Evolutionary conservation across 768 basidiomycete species (phyloP).

Genomic region (Guyanaporus albipodus): DNA sequence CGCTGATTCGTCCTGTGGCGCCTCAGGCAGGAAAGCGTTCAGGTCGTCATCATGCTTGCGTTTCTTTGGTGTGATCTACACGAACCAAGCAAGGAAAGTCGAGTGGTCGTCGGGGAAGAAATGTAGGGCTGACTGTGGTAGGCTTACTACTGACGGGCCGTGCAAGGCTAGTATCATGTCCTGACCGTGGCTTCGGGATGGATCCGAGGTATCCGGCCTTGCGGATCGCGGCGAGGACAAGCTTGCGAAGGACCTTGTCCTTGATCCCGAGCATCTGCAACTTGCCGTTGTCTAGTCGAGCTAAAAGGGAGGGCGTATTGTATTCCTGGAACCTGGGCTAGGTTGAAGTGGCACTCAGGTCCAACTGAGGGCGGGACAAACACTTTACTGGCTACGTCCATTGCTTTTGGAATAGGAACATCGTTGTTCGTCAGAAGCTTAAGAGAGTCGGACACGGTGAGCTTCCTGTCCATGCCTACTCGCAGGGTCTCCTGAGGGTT

Average conservation of each 20-base stretch:
- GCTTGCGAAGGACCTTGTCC: constrained; percentile 61
- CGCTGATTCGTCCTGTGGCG: constrained; percentile 47
- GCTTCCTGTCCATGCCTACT: constrained; percentile 38
- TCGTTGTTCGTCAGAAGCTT: constrained; percentile 58
- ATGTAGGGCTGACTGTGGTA: too few relatives aligned
- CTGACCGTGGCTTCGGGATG: constrained; percentile 17
- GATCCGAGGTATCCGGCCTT: constrained; percentile 54
- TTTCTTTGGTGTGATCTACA: constrained; percentile 49
- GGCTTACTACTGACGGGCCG: too few relatives aligned
- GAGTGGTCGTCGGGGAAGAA: neutral
- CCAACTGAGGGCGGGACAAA: constrained; percentile 28
- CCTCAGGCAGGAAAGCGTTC: constrained; percentile 58
- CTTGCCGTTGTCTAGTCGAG: constrained; percentile 54
- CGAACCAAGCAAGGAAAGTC: neutral
- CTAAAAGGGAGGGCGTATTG: constrained; percentile 57
- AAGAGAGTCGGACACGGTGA: constrained; percentile 63
- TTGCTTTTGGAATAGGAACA: constrained; percentile 61
- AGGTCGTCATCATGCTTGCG: constrained; percentile 38
- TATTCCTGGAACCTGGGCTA: constrained; percentile 62
- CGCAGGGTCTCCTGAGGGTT: too few relatives aligned
- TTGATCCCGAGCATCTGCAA: constrained; percentile 55
- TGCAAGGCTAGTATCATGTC: neutral
- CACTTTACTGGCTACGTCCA: constrained; percentile 69
- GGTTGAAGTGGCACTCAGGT: constrained; percentile 6
- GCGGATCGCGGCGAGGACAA: constrained; percentile 53